phyloP scores from a whole-genome alignment of 495 filamentous ascomycete genomes.

The Aspergillus steynii region DNA sequence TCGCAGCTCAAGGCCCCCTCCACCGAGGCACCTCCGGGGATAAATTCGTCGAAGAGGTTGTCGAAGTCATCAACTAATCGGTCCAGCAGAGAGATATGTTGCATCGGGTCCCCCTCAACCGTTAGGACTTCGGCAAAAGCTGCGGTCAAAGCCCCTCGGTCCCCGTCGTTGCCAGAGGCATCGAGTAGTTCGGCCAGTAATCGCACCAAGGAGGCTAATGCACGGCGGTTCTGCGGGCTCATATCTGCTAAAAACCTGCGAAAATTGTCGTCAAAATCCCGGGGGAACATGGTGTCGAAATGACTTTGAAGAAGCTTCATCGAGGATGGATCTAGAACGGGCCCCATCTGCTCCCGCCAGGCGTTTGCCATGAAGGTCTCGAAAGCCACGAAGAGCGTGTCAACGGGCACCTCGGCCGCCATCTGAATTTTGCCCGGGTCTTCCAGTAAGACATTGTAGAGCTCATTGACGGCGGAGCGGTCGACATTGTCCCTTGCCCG shows the following conservation, averaged over 20 bases:
- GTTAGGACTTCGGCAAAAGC: slow-evolving; percentile 90
- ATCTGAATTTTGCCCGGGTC: slow-evolving; percentile 72
- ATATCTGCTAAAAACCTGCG: slow-evolving; percentile 72
- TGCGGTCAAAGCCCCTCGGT: slow-evolving; percentile 84
- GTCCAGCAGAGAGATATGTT: slow-evolving; percentile 89
- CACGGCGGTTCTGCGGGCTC: slow-evolving; percentile 89
- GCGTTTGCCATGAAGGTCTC: slow-evolving; percentile 89
- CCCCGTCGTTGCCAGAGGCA: slow-evolving; percentile 91
- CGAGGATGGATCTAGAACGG: slow-evolving; percentile 65
- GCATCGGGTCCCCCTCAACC: slow-evolving; percentile 70
- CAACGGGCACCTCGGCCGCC: slow-evolving; percentile 73
- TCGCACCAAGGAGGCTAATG: slow-evolving; percentile 79
- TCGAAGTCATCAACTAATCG: slow-evolving; percentile 91
- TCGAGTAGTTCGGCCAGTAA: slow-evolving; percentile 87
- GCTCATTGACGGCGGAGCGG: slow-evolving; percentile 78
- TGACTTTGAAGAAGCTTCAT: slow-evolving; percentile 71
- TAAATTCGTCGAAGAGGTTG: slow-evolving; percentile 74
- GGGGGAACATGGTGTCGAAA: slow-evolving; percentile 69
- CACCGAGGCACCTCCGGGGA: slow-evolving; percentile 45
- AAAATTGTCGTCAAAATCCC: slow-evolving; percentile 85
- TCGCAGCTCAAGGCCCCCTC: slow-evolving; percentile 47
- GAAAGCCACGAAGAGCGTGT: slow-evolving; percentile 91
- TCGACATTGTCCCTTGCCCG: slow-evolving; percentile 70
- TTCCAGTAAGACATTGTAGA: slow-evolving; percentile 87
- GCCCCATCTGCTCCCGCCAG: slow-evolving; percentile 87